Conservation (phyloP, 192 early-diverging fungal genomes). For the Pilaira anomala region DNA sequence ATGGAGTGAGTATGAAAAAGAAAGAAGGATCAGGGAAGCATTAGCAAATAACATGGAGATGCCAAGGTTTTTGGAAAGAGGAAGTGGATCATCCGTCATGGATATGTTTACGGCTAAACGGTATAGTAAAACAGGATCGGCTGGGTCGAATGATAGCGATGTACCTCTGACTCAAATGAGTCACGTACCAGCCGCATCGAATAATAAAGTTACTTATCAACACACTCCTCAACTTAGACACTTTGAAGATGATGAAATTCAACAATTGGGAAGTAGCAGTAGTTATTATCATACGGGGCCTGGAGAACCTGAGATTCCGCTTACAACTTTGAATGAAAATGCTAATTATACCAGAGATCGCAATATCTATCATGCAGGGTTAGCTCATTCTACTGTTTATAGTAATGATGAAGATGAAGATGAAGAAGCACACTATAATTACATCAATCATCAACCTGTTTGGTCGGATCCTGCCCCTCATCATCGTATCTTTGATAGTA, state of each 20-base stretch:
- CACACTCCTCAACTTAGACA: not conserved
- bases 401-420: not conserved
- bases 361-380: not conserved
- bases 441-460: not conserved
- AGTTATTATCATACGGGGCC: not conserved
- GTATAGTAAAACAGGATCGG: constrained; percentile 28
- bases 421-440: not conserved
- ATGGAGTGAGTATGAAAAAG: constrained; percentile 62
- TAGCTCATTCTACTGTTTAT: constrained; percentile 2
- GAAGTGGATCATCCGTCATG: constrained; percentile 2
- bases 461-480: constrained; percentile 26
- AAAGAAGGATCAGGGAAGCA: not conserved
- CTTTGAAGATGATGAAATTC: too few species aligned
- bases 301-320: too few species aligned
- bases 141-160: constrained; percentile 30
- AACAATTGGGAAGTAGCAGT: too few species aligned
- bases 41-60: constrained; percentile 14
- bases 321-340: too few species aligned
- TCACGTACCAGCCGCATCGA: constrained; percentile 5
- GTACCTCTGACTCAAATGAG: constrained; percentile 22
- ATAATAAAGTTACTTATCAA: not conserved
- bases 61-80: constrained; percentile 25
- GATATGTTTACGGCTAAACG: constrained; percentile 20
- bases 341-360: constrained; percentile 9
- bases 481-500: constrained; percentile 8